phyloP scores from a whole-genome alignment of 768 basidiomycete genomes.

The Kwoniella sp. region DNA sequence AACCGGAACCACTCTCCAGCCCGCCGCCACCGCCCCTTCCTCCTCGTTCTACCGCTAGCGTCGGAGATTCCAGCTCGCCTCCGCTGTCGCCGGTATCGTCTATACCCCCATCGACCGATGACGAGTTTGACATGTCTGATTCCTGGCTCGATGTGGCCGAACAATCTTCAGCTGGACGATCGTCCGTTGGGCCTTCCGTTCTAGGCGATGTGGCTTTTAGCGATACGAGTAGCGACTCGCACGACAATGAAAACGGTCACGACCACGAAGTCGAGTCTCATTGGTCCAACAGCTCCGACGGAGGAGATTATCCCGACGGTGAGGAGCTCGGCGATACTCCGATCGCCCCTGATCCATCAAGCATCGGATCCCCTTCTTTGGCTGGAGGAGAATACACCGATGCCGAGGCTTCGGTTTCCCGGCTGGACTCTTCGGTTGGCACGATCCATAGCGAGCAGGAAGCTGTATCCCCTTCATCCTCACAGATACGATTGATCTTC shows the following conservation, averaged over 20 bases:
- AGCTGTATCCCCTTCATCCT: conserved; percentile 9
- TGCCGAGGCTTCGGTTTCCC: conserved; percentile 26
- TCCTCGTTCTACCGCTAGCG: neutral
- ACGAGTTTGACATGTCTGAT: conserved; percentile 18
- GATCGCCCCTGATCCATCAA: neutral
- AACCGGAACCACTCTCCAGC: conserved; percentile 10
- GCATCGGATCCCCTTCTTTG: conserved; percentile 11
- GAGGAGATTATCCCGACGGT: conserved; percentile 8
- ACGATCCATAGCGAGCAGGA: conserved; percentile 3
- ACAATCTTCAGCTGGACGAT: conserved; percentile 3
- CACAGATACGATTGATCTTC: conserved; percentile 26
- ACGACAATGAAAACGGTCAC: conserved; percentile 19
- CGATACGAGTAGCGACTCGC: conserved; percentile 28
- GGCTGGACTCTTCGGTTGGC: conserved; percentile 19
- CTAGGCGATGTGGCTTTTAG: conserved; percentile 17
- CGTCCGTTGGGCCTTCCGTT: conserved; percentile 21
- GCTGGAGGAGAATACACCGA: conserved; percentile 21
- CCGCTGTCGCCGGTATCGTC: conserved; percentile 16
- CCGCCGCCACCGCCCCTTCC: conserved; percentile 1
- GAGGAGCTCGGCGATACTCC: conserved; percentile 9
- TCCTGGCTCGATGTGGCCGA: conserved; percentile 24
- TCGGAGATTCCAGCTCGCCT: too few relatives aligned
- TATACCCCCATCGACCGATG: conserved; percentile 15
- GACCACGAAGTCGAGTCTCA: conserved; percentile 21
- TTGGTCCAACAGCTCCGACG: conserved; percentile 18